phyloP scores from a whole-genome alignment of 352 stramenopile genomes.

The Thraustotheca clavata region DNA sequence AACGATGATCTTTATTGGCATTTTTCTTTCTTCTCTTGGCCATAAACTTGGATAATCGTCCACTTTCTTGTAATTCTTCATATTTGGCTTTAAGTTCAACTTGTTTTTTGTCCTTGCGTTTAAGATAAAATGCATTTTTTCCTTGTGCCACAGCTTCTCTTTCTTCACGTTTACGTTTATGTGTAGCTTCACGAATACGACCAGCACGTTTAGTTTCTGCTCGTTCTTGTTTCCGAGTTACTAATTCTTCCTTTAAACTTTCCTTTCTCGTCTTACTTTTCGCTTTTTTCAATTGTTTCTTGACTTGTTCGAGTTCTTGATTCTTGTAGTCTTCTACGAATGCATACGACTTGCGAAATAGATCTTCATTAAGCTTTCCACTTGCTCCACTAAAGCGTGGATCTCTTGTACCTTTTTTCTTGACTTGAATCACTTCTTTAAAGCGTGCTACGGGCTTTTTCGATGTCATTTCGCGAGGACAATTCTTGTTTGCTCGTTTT shows the following conservation, averaged over 20 bases:
- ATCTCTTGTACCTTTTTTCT: slow-evolving; percentile 61
- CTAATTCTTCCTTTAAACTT: slow-evolving; percentile 70
- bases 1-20: slow-evolving; percentile 88
- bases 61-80: slow-evolving; percentile 79
- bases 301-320: slow-evolving; percentile 75
- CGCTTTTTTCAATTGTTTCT: slow-evolving; percentile 59
- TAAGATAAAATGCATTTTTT: slow-evolving; percentile 89
- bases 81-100: slow-evolving; percentile 87
- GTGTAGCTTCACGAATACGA: slow-evolving; percentile 27
- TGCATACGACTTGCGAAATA: slow-evolving; percentile 82
- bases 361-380: slow-evolving; percentile 81
- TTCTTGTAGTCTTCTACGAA: slow-evolving; percentile 88
- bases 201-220: slow-evolving; percentile 55
- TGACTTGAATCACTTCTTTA: slow-evolving; percentile 74
- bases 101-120: slow-evolving; percentile 88
- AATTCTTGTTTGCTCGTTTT: slow-evolving; percentile 74
- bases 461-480: slow-evolving; percentile 74
- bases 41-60: slow-evolving; percentile 89
- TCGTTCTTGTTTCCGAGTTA: slow-evolving; percentile 64
- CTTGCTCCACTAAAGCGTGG: slow-evolving; percentile 81
- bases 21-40: slow-evolving; percentile 92
- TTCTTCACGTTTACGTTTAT: slow-evolving; percentile 80
- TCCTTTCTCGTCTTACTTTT: slow-evolving; percentile 65
- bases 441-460: slow-evolving; percentile 74
- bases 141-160: slow-evolving; percentile 79